These are phyloP conservation scores for Sechiopsis laciniata DNA, from an alignment of 306 rosid species.

Conservation along the genomic window DNA sequence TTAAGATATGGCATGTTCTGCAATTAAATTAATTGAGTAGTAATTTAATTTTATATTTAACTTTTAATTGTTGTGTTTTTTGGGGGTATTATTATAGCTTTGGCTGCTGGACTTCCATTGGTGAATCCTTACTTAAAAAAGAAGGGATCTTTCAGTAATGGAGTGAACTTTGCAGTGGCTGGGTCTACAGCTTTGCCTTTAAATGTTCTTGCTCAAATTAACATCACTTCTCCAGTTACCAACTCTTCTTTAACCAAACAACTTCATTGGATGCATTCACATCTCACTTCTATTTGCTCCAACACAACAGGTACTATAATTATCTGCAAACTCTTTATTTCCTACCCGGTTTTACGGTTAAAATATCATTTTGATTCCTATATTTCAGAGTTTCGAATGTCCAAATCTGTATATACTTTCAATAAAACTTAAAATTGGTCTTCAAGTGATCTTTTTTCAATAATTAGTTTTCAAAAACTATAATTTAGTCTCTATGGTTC, in stretches of 20 bases:
- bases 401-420: no score
- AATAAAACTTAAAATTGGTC: no score
- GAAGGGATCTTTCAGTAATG: neutral
- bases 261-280: conserved; percentile 24
- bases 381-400: no score
- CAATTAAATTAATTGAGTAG: no score
- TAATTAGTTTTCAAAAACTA: no score
- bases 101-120: conserved; percentile 25
- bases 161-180: conserved; percentile 27
- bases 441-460: no score
- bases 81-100: neutral
- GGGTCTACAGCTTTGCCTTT: conserved; percentile 25
- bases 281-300: conserved; percentile 18
- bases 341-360: no score
- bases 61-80: no score
- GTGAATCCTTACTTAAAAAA: conserved; percentile 21
- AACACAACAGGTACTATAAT: conserved; percentile 6
- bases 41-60: no score
- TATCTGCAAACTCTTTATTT: neutral
- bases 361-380: no score
- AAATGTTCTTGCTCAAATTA: conserved; percentile 3
- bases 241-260: conserved; percentile 14
- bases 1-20: no score
- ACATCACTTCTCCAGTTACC: conserved; percentile 8
- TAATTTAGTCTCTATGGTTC: no score